These are phyloP conservation scores for Gracilaria domingensis DNA, from an alignment of 23 red algal genomes.

Conservation along the genomic window DNA sequence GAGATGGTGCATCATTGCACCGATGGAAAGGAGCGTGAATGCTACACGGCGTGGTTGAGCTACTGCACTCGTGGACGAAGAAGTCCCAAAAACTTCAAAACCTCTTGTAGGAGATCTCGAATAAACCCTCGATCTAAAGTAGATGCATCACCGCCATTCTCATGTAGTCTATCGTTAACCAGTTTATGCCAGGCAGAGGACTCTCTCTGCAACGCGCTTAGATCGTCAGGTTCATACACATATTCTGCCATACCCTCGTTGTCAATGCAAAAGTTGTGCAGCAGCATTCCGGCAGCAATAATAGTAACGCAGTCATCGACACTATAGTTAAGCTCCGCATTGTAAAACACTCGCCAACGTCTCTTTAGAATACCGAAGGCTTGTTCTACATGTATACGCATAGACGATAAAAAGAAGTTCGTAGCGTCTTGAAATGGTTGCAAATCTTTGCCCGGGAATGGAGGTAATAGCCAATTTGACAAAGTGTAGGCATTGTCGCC, in stretches of 20 bases:
- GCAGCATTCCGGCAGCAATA: not conserved
- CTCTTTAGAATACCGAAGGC: not conserved
- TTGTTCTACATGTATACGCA: slow-evolving; percentile 16
- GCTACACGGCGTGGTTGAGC: no score
- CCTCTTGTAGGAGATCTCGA: not conserved
- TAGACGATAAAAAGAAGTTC: slow-evolving; percentile 14
- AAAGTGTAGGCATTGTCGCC: slow-evolving; percentile 2
- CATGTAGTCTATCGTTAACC: not conserved
- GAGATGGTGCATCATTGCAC: slow-evolving; percentile 74
- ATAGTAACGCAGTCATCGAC: slow-evolving; percentile 3
- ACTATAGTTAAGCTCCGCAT: not conserved
- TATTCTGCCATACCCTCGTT: not conserved
- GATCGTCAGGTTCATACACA: not conserved
- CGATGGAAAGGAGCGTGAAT: no score
- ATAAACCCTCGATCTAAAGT: not conserved
- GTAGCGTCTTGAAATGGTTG: not conserved
- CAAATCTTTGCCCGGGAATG: not conserved
- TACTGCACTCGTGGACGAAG: no score
- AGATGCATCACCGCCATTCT: not conserved
- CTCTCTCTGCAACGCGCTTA: not conserved
- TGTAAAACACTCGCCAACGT: not conserved
- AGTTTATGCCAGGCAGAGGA: not conserved
- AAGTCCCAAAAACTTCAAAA: no score
- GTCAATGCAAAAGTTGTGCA: slow-evolving; percentile 17
- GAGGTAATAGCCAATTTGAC: not conserved